These are phyloP conservation scores for Nannochloropsis salina DNA, from an alignment of 108 stramenopile genomes.

Conservation along the genomic window DNA sequence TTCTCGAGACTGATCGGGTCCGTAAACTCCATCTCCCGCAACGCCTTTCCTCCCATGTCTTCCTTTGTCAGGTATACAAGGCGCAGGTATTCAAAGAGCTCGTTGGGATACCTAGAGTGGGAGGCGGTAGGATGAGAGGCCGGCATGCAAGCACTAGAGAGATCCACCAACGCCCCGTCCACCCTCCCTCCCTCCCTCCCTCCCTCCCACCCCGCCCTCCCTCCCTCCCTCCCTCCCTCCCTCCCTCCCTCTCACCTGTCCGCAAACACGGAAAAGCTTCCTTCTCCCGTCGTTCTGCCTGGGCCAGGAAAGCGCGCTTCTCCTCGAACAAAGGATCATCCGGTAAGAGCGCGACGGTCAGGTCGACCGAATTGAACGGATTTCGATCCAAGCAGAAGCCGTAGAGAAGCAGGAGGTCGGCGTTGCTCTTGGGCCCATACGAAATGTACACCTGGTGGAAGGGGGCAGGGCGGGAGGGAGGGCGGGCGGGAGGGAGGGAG, in stretches of 20 bases:
- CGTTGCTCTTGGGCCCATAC: conserved; percentile 89
- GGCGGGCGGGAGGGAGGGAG: background rate
- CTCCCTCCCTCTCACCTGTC: conserved; percentile 57
- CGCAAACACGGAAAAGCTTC: conserved; percentile 85
- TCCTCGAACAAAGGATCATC: conserved; percentile 60
- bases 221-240: background rate
- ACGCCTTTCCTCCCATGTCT: conserved; percentile 67
- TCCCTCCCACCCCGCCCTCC: background rate
- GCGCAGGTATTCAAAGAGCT: conserved; percentile 88
- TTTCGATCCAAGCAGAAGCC: conserved; percentile 91
- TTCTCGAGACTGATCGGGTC: conserved; percentile 73
- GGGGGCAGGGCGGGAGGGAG: background rate
- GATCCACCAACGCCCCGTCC: background rate
- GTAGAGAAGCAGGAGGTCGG: conserved; percentile 81
- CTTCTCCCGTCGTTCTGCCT: conserved; percentile 66
- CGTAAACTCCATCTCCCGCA: conserved; percentile 35
- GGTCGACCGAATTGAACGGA: conserved; percentile 90
- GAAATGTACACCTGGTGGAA: conserved; percentile 66
- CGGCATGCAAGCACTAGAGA: background rate
- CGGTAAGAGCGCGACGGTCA: conserved; percentile 64
- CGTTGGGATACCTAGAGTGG: conserved; percentile 65
- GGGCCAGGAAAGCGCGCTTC: conserved; percentile 72
- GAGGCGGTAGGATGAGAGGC: background rate
- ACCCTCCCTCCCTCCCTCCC: background rate
- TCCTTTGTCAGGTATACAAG: conserved; percentile 85